phyloP scores from a whole-genome alignment of 1,284 basidiomycete species.

The Golubevia pallescens region DNA sequence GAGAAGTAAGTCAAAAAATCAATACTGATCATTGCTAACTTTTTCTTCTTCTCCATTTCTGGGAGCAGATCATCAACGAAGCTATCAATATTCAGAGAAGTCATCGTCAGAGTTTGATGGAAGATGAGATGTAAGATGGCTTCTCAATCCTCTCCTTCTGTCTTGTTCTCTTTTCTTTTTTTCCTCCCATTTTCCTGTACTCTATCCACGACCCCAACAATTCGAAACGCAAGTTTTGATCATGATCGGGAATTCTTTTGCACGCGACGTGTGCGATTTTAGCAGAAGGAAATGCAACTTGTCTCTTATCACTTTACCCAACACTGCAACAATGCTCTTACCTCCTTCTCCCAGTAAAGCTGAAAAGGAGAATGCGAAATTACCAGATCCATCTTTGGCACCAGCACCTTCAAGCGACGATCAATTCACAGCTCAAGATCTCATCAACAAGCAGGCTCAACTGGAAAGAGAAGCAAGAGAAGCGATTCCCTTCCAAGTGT shows the following conservation, averaged over 20 bases:
- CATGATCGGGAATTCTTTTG: too few species aligned
- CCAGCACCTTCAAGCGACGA: too few species aligned
- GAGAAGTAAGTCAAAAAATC: too few species aligned
- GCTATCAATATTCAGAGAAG: slow-evolving; percentile 56
- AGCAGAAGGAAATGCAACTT: too few species aligned
- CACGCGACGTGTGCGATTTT: too few species aligned
- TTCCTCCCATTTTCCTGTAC: slow-evolving; percentile 1
- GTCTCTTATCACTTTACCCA: too few species aligned
- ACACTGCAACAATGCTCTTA: neutral
- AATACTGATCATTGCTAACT: neutral
- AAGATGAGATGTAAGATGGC: slow-evolving; percentile 1
- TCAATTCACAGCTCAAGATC: slow-evolving; percentile 58
- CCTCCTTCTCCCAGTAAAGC: neutral
- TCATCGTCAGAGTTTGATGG: slow-evolving; percentile 32
- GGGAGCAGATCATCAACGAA: slow-evolving; percentile 51
- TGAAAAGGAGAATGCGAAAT: too few species aligned
- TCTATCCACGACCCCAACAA: too few species aligned
- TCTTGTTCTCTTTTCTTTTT: neutral
- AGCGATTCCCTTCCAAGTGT: slow-evolving; percentile 60
- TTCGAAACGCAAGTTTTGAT: too few species aligned
- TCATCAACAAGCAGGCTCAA: slow-evolving; percentile 58
- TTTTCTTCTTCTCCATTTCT: neutral
- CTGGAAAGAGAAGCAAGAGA: slow-evolving; percentile 65
- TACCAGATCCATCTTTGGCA: too few species aligned
- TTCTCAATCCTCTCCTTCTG: neutral